Conservation (phyloP, 352 stramenopile genomes). For the Phytophthora macrochlamydospora region DNA sequence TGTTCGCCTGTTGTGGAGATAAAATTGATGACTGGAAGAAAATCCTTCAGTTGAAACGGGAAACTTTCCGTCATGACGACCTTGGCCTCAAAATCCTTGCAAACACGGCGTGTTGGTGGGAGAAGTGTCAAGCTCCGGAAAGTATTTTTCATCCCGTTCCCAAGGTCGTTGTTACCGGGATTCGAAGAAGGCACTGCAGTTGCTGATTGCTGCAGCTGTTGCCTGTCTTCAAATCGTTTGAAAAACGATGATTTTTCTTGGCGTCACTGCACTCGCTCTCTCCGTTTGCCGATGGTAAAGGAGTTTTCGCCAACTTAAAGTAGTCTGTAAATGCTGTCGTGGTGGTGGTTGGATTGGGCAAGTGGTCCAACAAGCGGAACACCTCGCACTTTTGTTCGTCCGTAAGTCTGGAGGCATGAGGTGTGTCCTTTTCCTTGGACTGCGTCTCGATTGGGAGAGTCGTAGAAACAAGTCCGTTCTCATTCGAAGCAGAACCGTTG, state of each 20-base stretch:
- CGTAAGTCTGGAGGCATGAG: constrained; percentile 26
- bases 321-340: constrained; percentile 78
- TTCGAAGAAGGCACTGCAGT: constrained; percentile 1
- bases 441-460: constrained; percentile 1
- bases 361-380: constrained; percentile 59
- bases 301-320: constrained; percentile 35
- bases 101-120: constrained; percentile 42
- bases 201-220: constrained; percentile 11
- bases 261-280: constrained; percentile 26
- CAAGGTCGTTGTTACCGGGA: background rate
- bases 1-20: constrained; percentile 77
- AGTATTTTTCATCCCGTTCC: constrained; percentile 47
- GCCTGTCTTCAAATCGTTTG: constrained; percentile 50
- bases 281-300: constrained; percentile 1
- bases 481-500: background rate
- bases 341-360: constrained; percentile 72
- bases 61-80: constrained; percentile 81
- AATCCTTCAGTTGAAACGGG: constrained; percentile 72
- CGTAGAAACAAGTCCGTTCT: constrained; percentile 3
- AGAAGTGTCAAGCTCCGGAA: constrained; percentile 71
- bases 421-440: constrained; percentile 9
- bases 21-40: constrained; percentile 80
- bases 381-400: constrained; percentile 59
- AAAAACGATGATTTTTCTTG: constrained; percentile 55
- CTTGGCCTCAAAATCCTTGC: constrained; percentile 81